phyloP scores from a whole-genome alignment of 768 basidiomycete genomes.

The Suillus bovinus region DNA sequence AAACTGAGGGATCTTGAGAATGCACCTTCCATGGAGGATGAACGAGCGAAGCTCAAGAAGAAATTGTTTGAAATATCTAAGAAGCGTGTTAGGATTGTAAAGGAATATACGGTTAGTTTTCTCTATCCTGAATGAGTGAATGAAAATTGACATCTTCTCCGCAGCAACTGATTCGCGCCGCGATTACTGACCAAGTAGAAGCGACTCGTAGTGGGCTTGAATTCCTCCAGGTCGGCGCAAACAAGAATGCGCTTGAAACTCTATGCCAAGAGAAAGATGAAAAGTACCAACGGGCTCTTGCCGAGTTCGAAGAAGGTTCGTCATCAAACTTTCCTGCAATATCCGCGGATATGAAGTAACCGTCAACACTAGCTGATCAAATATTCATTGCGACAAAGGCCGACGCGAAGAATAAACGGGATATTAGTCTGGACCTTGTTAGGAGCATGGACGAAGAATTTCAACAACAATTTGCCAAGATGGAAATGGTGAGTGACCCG shows the following conservation, averaged over 20 bases:
- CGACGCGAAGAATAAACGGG: constrained; percentile 39
- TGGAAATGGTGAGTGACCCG: constrained; percentile 42
- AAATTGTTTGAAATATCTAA: constrained; percentile 47
- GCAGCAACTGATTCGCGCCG: constrained; percentile 54
- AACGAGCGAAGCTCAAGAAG: constrained; percentile 45
- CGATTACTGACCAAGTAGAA: constrained; percentile 58
- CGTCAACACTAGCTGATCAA: constrained; percentile 44
- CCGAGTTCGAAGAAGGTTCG: constrained; percentile 54
- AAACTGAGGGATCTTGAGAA: constrained; percentile 41
- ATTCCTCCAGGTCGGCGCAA: constrained; percentile 64
- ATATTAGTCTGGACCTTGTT: constrained; percentile 35
- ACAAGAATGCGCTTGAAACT: constrained; percentile 59
- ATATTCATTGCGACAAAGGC: constrained; percentile 46
- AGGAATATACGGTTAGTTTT: constrained; percentile 55
- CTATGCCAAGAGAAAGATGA: constrained; percentile 59
- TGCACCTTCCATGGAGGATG: constrained; percentile 49
- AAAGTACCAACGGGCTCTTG: constrained; percentile 54
- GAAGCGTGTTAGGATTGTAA: constrained; percentile 52
- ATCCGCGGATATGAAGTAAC: constrained; percentile 15
- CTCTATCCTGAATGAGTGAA: not conserved
- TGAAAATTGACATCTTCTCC: constrained; percentile 5
- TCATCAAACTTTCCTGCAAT: constrained; percentile 11
- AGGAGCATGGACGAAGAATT: constrained; percentile 46
- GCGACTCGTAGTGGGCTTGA: constrained; percentile 61
- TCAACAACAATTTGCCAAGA: constrained; percentile 48